Base-by-base conservation (phyloP, 2,329 filamentous ascomycete species). In the Diaporthe nobilis region DNA sequence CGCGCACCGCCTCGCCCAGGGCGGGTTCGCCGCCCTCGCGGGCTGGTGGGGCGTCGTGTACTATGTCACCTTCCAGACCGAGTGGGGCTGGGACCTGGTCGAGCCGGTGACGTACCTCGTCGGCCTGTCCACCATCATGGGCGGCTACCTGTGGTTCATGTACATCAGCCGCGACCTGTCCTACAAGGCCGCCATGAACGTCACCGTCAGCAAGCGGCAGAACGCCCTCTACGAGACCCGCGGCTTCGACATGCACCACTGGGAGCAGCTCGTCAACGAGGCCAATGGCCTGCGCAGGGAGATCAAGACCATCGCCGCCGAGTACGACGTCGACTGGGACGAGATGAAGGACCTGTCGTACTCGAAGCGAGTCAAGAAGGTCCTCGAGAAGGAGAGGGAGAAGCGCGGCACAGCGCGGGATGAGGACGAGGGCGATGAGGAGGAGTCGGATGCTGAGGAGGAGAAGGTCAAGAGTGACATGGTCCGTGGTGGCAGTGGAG, bases 251-350 rank as follows among this genome's bases (percentile, higher is more conserved):
- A 82, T 94, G 31, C 87, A 89, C 49, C 90, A 90, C 77, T 98
- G 96, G 96, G 94, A 97, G 80, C 86, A 88, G 5, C 81, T 97
- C 44, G 91, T 97, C 3, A 92, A 95, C 65, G 95, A 98, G 77
- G 94, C 92, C 0, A 98, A 98, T 81, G 85, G 89, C 3, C 84
- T 98, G 78, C 86, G 95, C 8, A 90, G 89, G 78, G 96, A 98
- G 84, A 94, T 98, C 83, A 94, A 93, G 84, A 88, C 89, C 22
- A 90, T 97, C 12, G 95, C 96, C 0, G 90, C 92, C 47, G 95
- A 98, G 84, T 98, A 98, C 82, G 95, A 97, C 79, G 94, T 96
- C 10, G 94, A 96, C 71, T 98, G 95, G 94, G 91, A 98, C 80
- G 95, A 97, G 85, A 89, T 88, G 77, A 87, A 86, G 77, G 94